Evolutionary conservation across 352 stramenopile genomes (phyloP).

Genomic region (Phytophthora nicotianae): DNA sequence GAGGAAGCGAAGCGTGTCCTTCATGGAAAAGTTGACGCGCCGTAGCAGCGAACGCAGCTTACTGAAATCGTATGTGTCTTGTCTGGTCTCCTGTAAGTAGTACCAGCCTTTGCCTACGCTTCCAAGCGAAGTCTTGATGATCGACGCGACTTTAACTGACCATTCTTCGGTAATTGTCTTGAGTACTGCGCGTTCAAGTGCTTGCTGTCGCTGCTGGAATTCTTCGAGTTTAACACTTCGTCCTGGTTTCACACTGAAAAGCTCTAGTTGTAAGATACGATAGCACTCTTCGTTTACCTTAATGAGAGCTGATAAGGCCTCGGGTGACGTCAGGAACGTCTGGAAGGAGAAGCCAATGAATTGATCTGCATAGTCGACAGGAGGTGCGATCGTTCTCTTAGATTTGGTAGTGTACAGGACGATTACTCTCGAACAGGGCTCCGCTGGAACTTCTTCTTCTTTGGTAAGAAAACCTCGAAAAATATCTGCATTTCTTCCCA

Average conservation of each 20-base stretch:
- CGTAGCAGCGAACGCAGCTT: conserved; percentile 78
- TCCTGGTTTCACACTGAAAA: conserved; percentile 77
- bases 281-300: conserved; percentile 90
- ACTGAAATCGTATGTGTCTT: conserved; percentile 90
- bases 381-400: conserved; percentile 43
- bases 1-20: conserved; percentile 78
- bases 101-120: conserved; percentile 89
- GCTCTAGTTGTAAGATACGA: conserved; percentile 74
- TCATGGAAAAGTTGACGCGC: conserved; percentile 85
- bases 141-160: conserved; percentile 67
- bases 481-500: conserved; percentile 56
- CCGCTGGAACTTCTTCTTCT: conserved; percentile 48
- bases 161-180: conserved; percentile 88
- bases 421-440: conserved; percentile 48
- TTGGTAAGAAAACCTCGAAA: conserved; percentile 57
- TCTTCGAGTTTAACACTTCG: conserved; percentile 87
- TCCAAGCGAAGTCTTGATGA: conserved; percentile 72
- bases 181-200: conserved; percentile 68
- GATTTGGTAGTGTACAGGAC: conserved; percentile 23
- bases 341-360: conserved; percentile 90
- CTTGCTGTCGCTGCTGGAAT: conserved; percentile 83
- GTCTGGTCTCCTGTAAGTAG: conserved; percentile 79
- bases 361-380: conserved; percentile 86
- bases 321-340: conserved; percentile 81
- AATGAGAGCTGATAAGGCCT: conserved; percentile 71